Evolutionary conservation across 805 yeast genomes (phyloP), one percentile per base, ranked within the genome.

Genomic region (Suhomyces tanzawaensis): DNA sequence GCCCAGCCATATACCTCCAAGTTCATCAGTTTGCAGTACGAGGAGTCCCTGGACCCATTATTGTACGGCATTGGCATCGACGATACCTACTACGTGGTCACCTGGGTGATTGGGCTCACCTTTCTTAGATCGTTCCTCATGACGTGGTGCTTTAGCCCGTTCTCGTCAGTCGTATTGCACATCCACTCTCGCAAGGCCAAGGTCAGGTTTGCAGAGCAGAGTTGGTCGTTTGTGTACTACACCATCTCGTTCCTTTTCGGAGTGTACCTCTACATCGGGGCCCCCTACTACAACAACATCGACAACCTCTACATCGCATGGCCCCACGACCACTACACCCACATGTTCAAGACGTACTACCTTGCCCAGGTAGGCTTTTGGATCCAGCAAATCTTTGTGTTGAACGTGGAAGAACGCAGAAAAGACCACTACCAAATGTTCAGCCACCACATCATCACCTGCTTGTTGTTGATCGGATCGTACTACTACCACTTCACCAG

Each of bases 361-460:
- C 69, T 89, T 28, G 60, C 79, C 27, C 82, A 84, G 49, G 69
- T 83, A n/a, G 81, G 84, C 11, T 77, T 76, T 48, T 90, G 95
- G 95, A 53, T 86, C 44, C 87, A 85, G 51, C 95, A 87, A 60
- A 69, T 86, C 17, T 71, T 85, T 48, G 85, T 84, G 21, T 68
- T 90, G 42, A 79, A 87, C 61, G 62, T 88, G 36, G 97, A 89
- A 61, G 81, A 77, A 43, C 76, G 72, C 45, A 76, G 97, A 45
- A 87, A 87, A 56, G 97, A 89, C 57, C 81, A 85, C 57, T 60
- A 63, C 49, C 95, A 89, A 62, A 89, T 89, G 97, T 78, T 88
- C 53, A 65, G 81, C 32, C 97, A 89, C 58, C 97, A 89, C 60
- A 79, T 90, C 40, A 81, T 90, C 40, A 89, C 97, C 1, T 72